Evolutionary conservation across 306 rosid genomes (phyloP).

Genomic region (Acacia acuminata): DNA sequence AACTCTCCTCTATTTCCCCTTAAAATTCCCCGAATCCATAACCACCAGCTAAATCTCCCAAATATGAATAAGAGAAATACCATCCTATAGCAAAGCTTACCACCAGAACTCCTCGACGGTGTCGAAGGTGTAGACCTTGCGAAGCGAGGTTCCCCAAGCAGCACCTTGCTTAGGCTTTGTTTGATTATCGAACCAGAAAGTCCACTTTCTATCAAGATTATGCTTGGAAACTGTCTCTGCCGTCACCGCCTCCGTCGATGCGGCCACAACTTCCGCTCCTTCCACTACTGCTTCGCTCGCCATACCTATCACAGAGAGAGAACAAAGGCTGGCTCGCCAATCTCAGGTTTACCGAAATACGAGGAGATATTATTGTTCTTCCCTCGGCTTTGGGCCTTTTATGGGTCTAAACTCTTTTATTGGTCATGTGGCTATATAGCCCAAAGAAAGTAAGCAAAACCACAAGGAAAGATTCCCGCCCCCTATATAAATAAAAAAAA

Average conservation of each 20-base stretch:
- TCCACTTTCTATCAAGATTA: slow-evolving; percentile 84
- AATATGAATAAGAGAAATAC: background rate
- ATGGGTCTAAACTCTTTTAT: background rate
- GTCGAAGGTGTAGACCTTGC: slow-evolving; percentile 75
- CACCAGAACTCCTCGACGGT: slow-evolving; percentile 96
- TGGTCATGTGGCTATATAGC: background rate
- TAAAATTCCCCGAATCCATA: background rate
- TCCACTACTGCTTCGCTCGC: slow-evolving; percentile 59
- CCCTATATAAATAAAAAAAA: too few relatives aligned
- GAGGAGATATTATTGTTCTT: background rate
- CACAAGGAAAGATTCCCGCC: background rate
- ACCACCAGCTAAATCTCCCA: background rate
- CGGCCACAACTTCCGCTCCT: slow-evolving; percentile 6
- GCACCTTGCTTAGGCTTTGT: slow-evolving; percentile 89
- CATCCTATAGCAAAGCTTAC: slow-evolving; percentile 29
- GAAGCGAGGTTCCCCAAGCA: slow-evolving; percentile 88
- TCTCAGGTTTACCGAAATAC: background rate
- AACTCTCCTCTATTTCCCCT: background rate
- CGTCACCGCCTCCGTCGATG: slow-evolving; percentile 18
- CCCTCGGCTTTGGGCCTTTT: background rate
- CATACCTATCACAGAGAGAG: slow-evolving; percentile 33
- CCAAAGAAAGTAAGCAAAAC: background rate
- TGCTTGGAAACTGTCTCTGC: slow-evolving; percentile 36
- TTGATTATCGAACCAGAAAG: slow-evolving; percentile 92
- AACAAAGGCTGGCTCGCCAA: background rate